A percentile compares a stretch with the other conserved stretches of the same genome.
Evolutionary conservation across 2,329 filamentous ascomycete species (phyloP).

Genomic region (Gremmenia infestans): DNA sequence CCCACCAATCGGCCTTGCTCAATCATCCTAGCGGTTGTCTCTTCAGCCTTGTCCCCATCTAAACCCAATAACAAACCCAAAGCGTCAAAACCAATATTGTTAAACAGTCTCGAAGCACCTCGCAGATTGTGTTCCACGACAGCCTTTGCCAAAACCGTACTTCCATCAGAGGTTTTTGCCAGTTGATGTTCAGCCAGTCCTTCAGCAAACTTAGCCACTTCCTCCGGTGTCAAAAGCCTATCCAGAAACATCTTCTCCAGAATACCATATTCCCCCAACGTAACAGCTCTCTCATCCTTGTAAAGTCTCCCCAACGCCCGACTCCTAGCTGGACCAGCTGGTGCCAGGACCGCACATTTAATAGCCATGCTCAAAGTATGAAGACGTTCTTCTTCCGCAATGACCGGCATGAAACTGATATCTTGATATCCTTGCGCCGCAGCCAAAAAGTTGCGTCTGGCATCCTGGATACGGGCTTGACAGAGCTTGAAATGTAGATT

Average conservation of each 20-base stretch:
- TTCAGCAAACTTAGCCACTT: constrained; percentile 81
- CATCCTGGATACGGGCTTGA: constrained; percentile 89
- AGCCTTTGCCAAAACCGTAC: constrained; percentile 86
- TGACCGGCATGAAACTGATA: constrained; percentile 69
- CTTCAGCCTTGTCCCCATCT: constrained; percentile 75
- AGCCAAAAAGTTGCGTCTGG: constrained; percentile 82
- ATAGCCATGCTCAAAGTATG: constrained; percentile 82
- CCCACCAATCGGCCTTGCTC: constrained; percentile 86
- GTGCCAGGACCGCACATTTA: constrained; percentile 86
- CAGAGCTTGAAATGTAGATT: constrained; percentile 84
- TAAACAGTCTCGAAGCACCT: constrained; percentile 73
- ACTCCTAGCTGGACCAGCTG: constrained; percentile 80
- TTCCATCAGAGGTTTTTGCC: constrained; percentile 82
- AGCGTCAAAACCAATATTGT: constrained; percentile 70
- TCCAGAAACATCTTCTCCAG: constrained; percentile 98
- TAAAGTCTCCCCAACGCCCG: constrained; percentile 78
- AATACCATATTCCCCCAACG: constrained; percentile 77
- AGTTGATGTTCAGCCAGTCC: constrained; percentile 83
- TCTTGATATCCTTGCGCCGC: constrained; percentile 85
- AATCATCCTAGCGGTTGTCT: constrained; percentile 91
- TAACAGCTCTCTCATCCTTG: constrained; percentile 80
- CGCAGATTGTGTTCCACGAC: constrained; percentile 96
- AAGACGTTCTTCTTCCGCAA: constrained; percentile 83
- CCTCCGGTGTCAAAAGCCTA: constrained; percentile 71
- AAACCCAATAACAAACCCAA: constrained; percentile 75